Evolutionary conservation across 208 protist species (phyloP).

Genomic region (Vickermania ingenoplastis): DNA sequence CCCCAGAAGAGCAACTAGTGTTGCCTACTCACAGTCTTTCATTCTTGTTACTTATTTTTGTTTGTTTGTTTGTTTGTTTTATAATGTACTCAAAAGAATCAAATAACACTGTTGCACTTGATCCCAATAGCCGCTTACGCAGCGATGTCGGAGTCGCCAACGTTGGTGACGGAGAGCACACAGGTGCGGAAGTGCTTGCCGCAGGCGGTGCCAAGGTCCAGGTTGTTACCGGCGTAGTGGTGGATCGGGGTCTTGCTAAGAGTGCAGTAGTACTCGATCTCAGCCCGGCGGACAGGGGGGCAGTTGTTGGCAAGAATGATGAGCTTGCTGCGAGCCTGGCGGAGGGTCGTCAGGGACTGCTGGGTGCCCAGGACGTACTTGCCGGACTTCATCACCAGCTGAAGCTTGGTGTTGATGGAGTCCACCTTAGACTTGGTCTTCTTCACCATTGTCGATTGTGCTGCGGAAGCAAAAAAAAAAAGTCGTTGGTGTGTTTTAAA

Average conservation of each 20-base stretch:
- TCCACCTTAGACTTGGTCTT: slow-evolving; percentile 96
- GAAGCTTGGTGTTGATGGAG: slow-evolving; percentile 98
- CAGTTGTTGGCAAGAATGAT: slow-evolving; percentile 98
- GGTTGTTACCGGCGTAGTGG: slow-evolving; percentile 98
- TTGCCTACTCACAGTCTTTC: no score
- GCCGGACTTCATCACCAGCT: slow-evolving; percentile 99
- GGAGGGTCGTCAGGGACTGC: slow-evolving; percentile 97
- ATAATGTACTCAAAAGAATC: background rate
- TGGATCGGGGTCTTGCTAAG: slow-evolving; percentile 98
- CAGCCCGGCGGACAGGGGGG: slow-evolving; percentile 96
- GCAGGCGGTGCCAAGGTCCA: slow-evolving; percentile 99
- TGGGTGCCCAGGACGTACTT: slow-evolving; percentile 99
- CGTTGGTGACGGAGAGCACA: slow-evolving; percentile 96
- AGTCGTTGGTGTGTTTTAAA: no score
- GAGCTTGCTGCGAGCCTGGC: slow-evolving; percentile 96
- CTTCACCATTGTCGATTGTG: slow-evolving; percentile 69
- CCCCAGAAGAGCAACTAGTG: no score
- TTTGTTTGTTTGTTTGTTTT: no score
- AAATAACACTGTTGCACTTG: background rate
- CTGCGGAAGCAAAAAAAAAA: no score
- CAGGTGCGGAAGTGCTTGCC: slow-evolving; percentile 98
- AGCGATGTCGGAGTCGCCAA: slow-evolving; percentile 94
- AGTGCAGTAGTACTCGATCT: slow-evolving; percentile 99
- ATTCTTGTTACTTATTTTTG: no score
- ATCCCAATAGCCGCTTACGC: slow-evolving; percentile 30